Evolutionary conservation across 140 eudicot species (phyloP).

Genomic region (Erigeron philadelphicus): DNA sequence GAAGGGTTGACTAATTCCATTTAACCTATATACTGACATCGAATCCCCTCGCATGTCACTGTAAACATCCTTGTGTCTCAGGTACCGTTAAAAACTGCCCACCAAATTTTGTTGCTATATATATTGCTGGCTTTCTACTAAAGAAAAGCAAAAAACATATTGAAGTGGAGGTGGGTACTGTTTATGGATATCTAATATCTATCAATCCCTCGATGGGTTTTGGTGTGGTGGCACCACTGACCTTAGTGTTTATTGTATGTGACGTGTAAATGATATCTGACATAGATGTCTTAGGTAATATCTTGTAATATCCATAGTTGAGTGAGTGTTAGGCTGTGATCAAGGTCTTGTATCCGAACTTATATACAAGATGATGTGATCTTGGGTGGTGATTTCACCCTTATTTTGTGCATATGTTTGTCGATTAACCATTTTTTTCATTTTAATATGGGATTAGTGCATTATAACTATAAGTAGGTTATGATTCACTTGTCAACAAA

Average conservation of each 20-base stretch:
- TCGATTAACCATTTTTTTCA: neutral
- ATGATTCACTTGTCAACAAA: too few relatives aligned
- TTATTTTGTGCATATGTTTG: neutral
- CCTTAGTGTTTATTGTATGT: slow-evolving; percentile 3
- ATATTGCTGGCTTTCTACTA: neutral
- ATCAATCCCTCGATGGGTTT: neutral
- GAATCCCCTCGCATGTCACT: neutral
- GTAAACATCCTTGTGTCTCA: neutral
- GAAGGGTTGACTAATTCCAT: slow-evolving; percentile 40
- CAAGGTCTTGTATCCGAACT: slow-evolving; percentile 17
- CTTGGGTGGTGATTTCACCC: neutral
- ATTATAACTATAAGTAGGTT: neutral
- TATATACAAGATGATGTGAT: neutral
- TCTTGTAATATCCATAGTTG: slow-evolving; percentile 14
- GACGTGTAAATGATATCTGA: slow-evolving; percentile 2
- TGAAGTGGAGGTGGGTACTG: neutral
- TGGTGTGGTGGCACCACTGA: neutral
- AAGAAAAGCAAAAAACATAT: neutral
- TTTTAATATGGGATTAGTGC: neutral
- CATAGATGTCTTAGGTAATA: slow-evolving; percentile 16
- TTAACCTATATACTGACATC: neutral
- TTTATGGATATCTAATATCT: neutral
- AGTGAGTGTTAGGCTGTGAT: neutral
- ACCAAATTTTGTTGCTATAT: neutral
- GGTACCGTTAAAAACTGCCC: neutral